Conservation (phyloP, 2,329 filamentous ascomycete genomes). For the Diplodia scrobiculata region DNA sequence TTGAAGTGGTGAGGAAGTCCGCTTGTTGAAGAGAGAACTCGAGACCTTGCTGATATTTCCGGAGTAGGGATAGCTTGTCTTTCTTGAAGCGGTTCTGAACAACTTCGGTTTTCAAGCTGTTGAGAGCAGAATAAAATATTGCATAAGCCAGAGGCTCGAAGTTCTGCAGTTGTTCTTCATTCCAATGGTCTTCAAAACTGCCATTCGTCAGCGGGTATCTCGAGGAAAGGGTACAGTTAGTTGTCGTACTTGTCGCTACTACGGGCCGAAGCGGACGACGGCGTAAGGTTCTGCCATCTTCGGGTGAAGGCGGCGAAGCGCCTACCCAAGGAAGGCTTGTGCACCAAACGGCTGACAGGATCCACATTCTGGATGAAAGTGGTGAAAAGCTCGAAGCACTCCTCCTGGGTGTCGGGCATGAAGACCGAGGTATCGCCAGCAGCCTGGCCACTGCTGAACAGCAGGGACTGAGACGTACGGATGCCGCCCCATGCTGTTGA, state of each 20-base stretch:
- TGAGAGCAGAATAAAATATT: conserved; percentile 44
- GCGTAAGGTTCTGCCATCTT: conserved; percentile 17
- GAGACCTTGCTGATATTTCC: conserved; percentile 41
- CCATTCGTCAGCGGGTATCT: background rate
- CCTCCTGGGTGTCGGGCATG: conserved; percentile 24
- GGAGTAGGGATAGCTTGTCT: conserved; percentile 40
- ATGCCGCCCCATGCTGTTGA: conserved; percentile 12
- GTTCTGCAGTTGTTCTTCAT: conserved; percentile 24
- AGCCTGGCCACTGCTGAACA: conserved; percentile 26
- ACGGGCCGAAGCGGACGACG: conserved; percentile 21
- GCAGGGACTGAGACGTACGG: conserved; percentile 23
- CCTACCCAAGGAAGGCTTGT: conserved; percentile 24
- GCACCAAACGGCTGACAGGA: conserved; percentile 26
- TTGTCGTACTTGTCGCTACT: conserved; percentile 15
- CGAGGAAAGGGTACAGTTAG: background rate
- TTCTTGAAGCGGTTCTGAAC: conserved; percentile 40
- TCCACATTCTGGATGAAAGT: conserved; percentile 26
- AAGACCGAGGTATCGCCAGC: conserved; percentile 15
- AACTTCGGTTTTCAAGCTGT: conserved; percentile 39
- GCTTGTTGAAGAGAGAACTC: conserved; percentile 43
- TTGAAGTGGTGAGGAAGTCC: conserved; percentile 45
- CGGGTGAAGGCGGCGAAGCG: conserved; percentile 23
- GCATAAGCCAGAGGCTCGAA: conserved; percentile 42
- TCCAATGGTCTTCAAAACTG: conserved; percentile 20
- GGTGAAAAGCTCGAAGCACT: conserved; percentile 21